Evolutionary conservation across 2,329 filamentous ascomycete genomes (phyloP).

Genomic region (Verticillium nonalfalfae): DNA sequence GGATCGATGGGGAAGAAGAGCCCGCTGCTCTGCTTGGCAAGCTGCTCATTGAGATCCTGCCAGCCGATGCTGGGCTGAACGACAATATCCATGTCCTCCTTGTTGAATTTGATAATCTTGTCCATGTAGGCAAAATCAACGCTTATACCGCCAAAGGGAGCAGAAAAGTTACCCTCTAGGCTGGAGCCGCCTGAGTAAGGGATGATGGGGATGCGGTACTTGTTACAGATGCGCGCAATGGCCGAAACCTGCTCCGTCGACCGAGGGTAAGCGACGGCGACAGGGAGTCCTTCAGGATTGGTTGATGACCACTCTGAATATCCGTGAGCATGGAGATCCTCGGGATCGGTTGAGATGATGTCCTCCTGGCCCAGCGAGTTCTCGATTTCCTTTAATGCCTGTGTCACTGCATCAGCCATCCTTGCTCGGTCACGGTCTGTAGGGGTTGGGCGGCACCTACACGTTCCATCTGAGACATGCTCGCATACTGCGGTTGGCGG

Average conservation of each 20-base stretch:
- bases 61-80: constrained; percentile 90
- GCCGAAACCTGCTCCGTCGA: constrained; percentile 53
- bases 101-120: constrained; percentile 69
- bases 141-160: constrained; percentile 79
- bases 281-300: constrained; percentile 53
- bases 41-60: constrained; percentile 75
- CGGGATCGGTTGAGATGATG: constrained; percentile 55
- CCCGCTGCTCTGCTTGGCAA: constrained; percentile 57
- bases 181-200: constrained; percentile 83
- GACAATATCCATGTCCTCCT: constrained; percentile 86
- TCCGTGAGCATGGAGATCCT: constrained; percentile 56
- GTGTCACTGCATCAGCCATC: background rate
- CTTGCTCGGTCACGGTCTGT: no score
- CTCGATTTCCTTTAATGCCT: constrained; percentile 53
- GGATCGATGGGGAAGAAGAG: constrained; percentile 92
- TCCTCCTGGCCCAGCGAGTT: constrained; percentile 39
- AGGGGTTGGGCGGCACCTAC: background rate
- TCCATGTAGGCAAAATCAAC: constrained; percentile 91
- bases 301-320: constrained; percentile 62
- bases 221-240: constrained; percentile 65
- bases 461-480: background rate
- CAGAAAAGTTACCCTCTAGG: constrained; percentile 84
- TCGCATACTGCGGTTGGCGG: background rate
- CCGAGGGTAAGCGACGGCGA: constrained; percentile 59
- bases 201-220: constrained; percentile 76